Evolutionary conservation across 208 protist species (phyloP).

Genomic region (Trypanosoma caninum): DNA sequence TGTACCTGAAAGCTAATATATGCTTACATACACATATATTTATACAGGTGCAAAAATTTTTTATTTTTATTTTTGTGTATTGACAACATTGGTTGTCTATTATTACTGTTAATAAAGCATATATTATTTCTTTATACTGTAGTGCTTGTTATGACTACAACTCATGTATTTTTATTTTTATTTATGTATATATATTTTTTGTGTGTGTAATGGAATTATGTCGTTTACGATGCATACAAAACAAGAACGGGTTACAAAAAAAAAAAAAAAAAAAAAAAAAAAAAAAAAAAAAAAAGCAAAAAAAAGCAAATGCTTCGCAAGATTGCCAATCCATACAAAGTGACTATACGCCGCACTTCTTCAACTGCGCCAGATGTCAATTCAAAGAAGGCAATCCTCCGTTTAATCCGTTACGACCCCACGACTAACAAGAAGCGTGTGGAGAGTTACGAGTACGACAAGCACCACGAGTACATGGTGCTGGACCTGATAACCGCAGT

Average conservation of each 20-base stretch:
- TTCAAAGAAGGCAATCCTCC: conserved; percentile 64
- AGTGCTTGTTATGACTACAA: conserved; percentile 1
- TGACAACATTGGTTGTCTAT: too few relatives aligned
- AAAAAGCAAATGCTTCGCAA: conserved; percentile 61
- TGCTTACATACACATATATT: background rate
- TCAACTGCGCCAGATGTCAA: conserved; percentile 35
- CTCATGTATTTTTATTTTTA: conserved; percentile 15
- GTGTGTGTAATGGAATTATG: conserved; percentile 9
- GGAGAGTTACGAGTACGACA: conserved; percentile 90
- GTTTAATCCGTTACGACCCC: conserved; percentile 87
- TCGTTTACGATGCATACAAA: background rate
- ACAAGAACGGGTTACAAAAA: background rate
- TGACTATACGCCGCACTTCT: conserved; percentile 65
- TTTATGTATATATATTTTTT: conserved; percentile 1
- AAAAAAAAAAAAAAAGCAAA: conserved; percentile 11
- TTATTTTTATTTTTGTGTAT: conserved; percentile 2
- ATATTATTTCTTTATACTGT: too few relatives aligned
- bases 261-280: background rate
- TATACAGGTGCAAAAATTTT: background rate
- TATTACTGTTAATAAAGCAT: too few relatives aligned
- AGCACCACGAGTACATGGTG: conserved; percentile 92
- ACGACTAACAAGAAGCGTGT: conserved; percentile 78
- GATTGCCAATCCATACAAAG: conserved; percentile 72
- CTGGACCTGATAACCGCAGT: conserved; percentile 87
- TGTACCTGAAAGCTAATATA: conserved; percentile 39